phyloP scores from a whole-genome alignment of 2,329 filamentous ascomycete genomes.

The Fusarium cicatricum region DNA sequence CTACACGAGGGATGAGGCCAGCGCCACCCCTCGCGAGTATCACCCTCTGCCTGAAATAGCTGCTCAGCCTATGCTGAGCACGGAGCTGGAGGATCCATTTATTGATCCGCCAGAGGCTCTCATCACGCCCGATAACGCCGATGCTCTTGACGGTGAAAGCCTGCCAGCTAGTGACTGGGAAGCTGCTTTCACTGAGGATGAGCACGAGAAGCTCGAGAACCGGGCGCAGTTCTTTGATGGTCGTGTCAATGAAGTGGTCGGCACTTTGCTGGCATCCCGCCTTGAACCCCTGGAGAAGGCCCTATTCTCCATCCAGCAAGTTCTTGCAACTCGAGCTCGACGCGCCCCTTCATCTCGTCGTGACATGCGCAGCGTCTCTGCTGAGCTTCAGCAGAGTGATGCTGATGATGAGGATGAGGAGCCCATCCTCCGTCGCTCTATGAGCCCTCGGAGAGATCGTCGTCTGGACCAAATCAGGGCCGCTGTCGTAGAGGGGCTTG shows the following conservation, averaged over 20 bases:
- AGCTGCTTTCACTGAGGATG: conserved; percentile 80
- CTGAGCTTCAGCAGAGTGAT: conserved; percentile 81
- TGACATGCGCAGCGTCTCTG: conserved; percentile 72
- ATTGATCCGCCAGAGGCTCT: conserved; percentile 60
- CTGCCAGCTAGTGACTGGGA: conserved; percentile 91
- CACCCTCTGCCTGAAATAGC: conserved; percentile 57
- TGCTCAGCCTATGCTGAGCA: conserved; percentile 56
- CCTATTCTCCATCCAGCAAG: conserved; percentile 78
- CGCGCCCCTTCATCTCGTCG: conserved; percentile 64
- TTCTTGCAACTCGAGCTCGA: conserved; percentile 66
- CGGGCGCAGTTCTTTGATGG: conserved; percentile 90
- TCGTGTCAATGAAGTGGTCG: conserved; percentile 87
- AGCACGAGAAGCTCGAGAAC: conserved; percentile 83
- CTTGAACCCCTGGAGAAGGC: conserved; percentile 83
- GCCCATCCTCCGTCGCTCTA: conserved; percentile 68
- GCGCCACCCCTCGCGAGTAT: conserved; percentile 72
- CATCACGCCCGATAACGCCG: conserved; percentile 60
- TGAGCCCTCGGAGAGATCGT: conserved; percentile 81
- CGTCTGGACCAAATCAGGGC: conserved; percentile 83
- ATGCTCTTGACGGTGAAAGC: conserved; percentile 57
- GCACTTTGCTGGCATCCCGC: conserved; percentile 76
- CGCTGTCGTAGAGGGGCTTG: conserved; percentile 77
- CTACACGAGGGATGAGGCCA: conserved; percentile 74
- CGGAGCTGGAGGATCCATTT: conserved; percentile 70
- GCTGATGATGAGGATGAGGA: conserved; percentile 94